Base-by-base conservation (phyloP, 2,329 filamentous ascomycete species). In the Exophiala bonariae region DNA sequence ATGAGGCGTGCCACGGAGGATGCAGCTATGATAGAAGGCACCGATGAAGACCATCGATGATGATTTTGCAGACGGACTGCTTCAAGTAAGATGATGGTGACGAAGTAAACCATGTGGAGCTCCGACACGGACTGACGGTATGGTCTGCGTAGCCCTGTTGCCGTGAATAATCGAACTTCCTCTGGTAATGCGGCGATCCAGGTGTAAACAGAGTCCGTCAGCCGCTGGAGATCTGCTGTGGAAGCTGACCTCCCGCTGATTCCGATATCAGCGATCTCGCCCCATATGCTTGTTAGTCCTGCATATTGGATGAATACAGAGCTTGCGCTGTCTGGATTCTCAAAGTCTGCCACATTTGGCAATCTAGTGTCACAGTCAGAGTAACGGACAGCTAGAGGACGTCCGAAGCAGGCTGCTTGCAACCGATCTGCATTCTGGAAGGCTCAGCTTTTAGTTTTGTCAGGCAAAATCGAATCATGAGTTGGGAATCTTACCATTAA, bases 401-500 rank as follows among this genome's bases (percentile, higher is more conserved):
- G 6, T 13, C 33, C 42, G 20, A 37, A 45, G 14, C 42, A 45
- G 3, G 33, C 42, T 8, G 42, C 19, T 34, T 45, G 42, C 1
- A 37, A 34, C 16, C 33, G 26, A 38, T 45, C 42, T 16, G 32
- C 32, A 30, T 37, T 38, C 42, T 45, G n/a, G n/a, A n/a, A n/a
- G n/a, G n/a, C n/a, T n/a, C n/a, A n/a, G n/a, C n/a, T n/a, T n/a
- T n/a, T n/a, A n/a, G 30, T 35, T 36, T 34, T 6, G 17, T 18
- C 6, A 34, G n/a, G 17, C 32, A 32, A 3, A 10, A n/a, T 35
- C 17, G 37, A 11, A 9, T 19, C 11, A 16, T 6, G 7, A 20
- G 36, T 9, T 17, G 17, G 14, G 13, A 38, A 45, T 5, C 50
- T 45, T 20, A 55, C 56, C 41, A 42, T 47, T 3, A 58, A 34